Evolutionary conservation across 345 rosid genomes (phyloP), one percentile per base, ranked within the genome.

Genomic region (Tarenaya hassleriana): DNA sequence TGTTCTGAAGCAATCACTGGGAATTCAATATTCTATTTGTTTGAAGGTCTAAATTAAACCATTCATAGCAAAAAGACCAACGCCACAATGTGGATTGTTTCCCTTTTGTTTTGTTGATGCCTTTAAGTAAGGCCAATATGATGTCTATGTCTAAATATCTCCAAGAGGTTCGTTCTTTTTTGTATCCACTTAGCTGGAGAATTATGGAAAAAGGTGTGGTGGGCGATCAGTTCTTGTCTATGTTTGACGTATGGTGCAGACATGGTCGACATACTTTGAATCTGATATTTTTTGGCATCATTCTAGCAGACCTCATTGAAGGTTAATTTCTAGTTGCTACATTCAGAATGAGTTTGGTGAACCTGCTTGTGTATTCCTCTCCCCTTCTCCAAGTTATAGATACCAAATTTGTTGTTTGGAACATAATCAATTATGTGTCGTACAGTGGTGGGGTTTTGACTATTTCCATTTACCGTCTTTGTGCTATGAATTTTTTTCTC

Each of bases 261-360:
- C 13, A 10, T 38, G 35, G 1, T 16, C 9, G 12, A 58, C 10
- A 5, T 48, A 18, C 10, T 17, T 39, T 1, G n/a, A 5, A 12
- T 39, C 24, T 16, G 14, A 41, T 16, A 38, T 31, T 40, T 31
- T 18, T 13, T 18, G 34, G 56, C 50, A 41, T 11, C 32, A 60
- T 34, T 32, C 49, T 40, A 24, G 29, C 42, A 32, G 49, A 20
- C n/a, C 41, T 60, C 7, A 20, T 50, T 60, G 43, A 60, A 32
- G 64, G 41, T 14, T 41, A 41, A 16, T 27, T 11, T 53, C 16
- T 15, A 38, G 45, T 13, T 39, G 57, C 15, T 38, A 5, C 29
- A 37, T 54, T 21, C 34, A 8, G 35, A 53, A 39, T 53, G 37
- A 24, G 41, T 53, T 8, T 53, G 50, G 34, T 6, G 15, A 40